phyloP scores from a whole-genome alignment of 2,329 filamentous ascomycete species.

The Pseudocercospora musae region DNA sequence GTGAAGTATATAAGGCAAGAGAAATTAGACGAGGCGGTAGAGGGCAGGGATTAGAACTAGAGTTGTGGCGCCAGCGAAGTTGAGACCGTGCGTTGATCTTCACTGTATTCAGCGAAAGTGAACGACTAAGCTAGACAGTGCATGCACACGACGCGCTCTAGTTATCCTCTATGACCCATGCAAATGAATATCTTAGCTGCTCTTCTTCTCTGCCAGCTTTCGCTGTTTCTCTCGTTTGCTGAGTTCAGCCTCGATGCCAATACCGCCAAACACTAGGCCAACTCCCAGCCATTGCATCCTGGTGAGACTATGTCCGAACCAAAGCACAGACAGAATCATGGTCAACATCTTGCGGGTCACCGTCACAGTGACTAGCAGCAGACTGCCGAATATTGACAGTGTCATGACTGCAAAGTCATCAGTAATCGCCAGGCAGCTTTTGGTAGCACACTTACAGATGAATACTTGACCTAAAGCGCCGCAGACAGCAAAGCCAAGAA shows the following conservation, averaged over 20 bases:
- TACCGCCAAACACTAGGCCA: slow-evolving; percentile 87
- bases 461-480: slow-evolving; percentile 94
- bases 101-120: background rate
- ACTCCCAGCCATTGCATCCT: slow-evolving; percentile 94
- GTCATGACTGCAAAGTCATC: slow-evolving; percentile 49
- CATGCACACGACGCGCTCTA: background rate
- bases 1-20: background rate
- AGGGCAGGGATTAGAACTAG: background rate
- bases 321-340: slow-evolving; percentile 93
- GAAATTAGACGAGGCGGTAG: background rate
- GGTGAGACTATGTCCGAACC: slow-evolving; percentile 84
- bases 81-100: background rate
- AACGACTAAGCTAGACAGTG: background rate
- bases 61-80: background rate
- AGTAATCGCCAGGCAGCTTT: background rate
- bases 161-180: too few species aligned
- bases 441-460: slow-evolving; percentile 57
- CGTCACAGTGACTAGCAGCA: slow-evolving; percentile 91
- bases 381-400: slow-evolving; percentile 82
- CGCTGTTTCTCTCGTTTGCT: slow-evolving; percentile 77
- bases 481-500: slow-evolving; percentile 83
- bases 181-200: too few species aligned
- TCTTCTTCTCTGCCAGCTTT: slow-evolving; percentile 64
- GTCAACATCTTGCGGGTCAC: slow-evolving; percentile 99
- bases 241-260: slow-evolving; percentile 84